Evolutionary conservation across 805 yeast species (phyloP).

Genomic region (Lachancea meyersii): DNA sequence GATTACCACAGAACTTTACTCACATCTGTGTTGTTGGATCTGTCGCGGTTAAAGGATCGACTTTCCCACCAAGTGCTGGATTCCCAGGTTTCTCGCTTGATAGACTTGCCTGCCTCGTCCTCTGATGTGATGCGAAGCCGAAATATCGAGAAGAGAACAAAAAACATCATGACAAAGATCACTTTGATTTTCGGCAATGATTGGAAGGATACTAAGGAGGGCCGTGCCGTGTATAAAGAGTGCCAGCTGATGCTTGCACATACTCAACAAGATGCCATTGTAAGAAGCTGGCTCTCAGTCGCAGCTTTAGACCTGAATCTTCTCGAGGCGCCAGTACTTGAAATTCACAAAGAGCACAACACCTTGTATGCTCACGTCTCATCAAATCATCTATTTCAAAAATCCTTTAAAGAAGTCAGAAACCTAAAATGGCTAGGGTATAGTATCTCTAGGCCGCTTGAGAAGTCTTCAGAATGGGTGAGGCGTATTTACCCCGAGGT

Average conservation of each 20-base stretch:
- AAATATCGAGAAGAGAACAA: slow-evolving; percentile 44
- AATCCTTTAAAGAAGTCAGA: slow-evolving; percentile 48
- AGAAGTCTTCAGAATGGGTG: slow-evolving; percentile 43
- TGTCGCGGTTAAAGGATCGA: slow-evolving; percentile 38
- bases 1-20: slow-evolving; percentile 52
- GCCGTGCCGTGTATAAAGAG: slow-evolving; percentile 52
- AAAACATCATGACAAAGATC: slow-evolving; percentile 38
- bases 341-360: slow-evolving; percentile 28
- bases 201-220: slow-evolving; percentile 62
- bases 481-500: slow-evolving; percentile 54
- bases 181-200: slow-evolving; percentile 51
- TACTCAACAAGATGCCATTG: slow-evolving; percentile 39
- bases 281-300: slow-evolving; percentile 44
- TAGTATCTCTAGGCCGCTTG: slow-evolving; percentile 50
- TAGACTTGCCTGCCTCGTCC: slow-evolving; percentile 44
- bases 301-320: slow-evolving; percentile 18
- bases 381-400: slow-evolving; percentile 41
- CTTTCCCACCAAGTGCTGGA: slow-evolving; percentile 34
- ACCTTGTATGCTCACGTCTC: slow-evolving; percentile 39
- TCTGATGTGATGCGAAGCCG: slow-evolving; percentile 46
- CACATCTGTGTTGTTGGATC: slow-evolving; percentile 42
- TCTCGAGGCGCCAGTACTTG: slow-evolving; percentile 36
- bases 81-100: slow-evolving; percentile 32
- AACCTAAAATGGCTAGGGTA: slow-evolving; percentile 45
- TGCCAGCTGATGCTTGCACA: slow-evolving; percentile 40